Conservation (phyloP, 331 rosid species). For the Ulmus americana region DNA sequence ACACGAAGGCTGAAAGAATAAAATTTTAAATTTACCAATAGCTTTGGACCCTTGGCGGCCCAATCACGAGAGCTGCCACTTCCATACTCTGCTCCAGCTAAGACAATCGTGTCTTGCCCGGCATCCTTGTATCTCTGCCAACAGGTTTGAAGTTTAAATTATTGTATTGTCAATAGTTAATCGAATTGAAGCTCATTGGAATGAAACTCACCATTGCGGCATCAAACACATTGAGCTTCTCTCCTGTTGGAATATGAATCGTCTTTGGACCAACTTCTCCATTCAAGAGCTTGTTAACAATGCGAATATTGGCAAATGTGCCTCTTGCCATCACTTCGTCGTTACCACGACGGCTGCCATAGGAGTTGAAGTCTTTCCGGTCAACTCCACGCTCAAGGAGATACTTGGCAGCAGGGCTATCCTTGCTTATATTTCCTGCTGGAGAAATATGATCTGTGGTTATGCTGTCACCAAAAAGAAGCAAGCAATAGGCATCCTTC, state of each 20-base stretch:
- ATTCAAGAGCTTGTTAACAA: conserved; percentile 76
- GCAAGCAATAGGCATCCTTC: conserved; percentile 74
- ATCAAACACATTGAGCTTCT: conserved; percentile 64
- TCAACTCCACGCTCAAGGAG: conserved; percentile 74
- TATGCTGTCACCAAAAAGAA: conserved; percentile 81
- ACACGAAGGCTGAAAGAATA: neutral
- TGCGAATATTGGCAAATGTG: conserved; percentile 80
- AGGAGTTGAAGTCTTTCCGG: conserved; percentile 79
- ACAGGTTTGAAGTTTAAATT: conserved; percentile 5
- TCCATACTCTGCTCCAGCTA: conserved; percentile 97
- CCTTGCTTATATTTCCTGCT: conserved; percentile 82
- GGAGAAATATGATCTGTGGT: conserved; percentile 95
- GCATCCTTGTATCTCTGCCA: conserved; percentile 64
- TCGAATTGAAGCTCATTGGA: neutral
- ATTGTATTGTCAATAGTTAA: conserved; percentile 10
- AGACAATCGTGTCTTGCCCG: conserved; percentile 64
- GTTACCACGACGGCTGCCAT: conserved; percentile 85
- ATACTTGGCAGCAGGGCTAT: conserved; percentile 82
- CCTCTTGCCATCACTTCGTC: conserved; percentile 94
- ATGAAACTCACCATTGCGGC: conserved; percentile 61
- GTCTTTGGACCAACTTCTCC: conserved; percentile 88
- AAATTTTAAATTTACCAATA: conserved; percentile 44
- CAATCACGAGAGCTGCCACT: conserved; percentile 98
- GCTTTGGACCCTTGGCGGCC: conserved; percentile 99
- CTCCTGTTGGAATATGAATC: conserved; percentile 69